These are phyloP conservation scores for Paralagenidium karlingii DNA, from an alignment of 352 stramenopile species.

Conservation along the genomic window DNA sequence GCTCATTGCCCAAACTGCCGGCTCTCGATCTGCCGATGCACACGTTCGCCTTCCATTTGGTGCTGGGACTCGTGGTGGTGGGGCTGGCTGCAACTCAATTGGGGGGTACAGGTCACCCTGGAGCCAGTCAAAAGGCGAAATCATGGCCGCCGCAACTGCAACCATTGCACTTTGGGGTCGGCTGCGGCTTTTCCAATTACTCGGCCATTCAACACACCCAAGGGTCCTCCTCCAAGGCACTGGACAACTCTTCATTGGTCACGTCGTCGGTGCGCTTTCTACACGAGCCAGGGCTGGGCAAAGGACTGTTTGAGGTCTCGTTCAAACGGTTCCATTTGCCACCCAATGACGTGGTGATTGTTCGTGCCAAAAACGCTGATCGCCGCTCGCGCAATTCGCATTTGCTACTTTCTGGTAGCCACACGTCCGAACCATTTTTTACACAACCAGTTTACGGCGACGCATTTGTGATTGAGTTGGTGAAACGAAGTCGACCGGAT, in stretches of 20 bases:
- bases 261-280: conserved; percentile 27
- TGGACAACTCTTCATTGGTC: background rate
- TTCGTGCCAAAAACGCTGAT: conserved; percentile 15
- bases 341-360: conserved; percentile 23
- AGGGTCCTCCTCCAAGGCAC: background rate
- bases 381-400: background rate
- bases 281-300: conserved; percentile 26
- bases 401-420: conserved; percentile 13
- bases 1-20: too few relatives aligned
- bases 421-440: conserved; percentile 42
- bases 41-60: too few relatives aligned
- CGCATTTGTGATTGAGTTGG: conserved; percentile 33
- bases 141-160: conserved; percentile 11
- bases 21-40: too few relatives aligned
- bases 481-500: conserved; percentile 1
- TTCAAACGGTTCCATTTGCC: conserved; percentile 42
- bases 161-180: conserved; percentile 16
- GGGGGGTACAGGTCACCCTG: too few relatives aligned
- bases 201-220: conserved; percentile 7
- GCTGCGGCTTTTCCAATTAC: conserved; percentile 48
- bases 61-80: too few relatives aligned
- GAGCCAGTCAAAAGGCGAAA: conserved; percentile 6
- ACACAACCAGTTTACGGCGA: conserved; percentile 24
- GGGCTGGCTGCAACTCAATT: too few relatives aligned
- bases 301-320: conserved; percentile 44